These are phyloP conservation scores for Glebionis coronaria DNA, from an alignment of 129 eudicot species.

Conservation along the genomic window DNA sequence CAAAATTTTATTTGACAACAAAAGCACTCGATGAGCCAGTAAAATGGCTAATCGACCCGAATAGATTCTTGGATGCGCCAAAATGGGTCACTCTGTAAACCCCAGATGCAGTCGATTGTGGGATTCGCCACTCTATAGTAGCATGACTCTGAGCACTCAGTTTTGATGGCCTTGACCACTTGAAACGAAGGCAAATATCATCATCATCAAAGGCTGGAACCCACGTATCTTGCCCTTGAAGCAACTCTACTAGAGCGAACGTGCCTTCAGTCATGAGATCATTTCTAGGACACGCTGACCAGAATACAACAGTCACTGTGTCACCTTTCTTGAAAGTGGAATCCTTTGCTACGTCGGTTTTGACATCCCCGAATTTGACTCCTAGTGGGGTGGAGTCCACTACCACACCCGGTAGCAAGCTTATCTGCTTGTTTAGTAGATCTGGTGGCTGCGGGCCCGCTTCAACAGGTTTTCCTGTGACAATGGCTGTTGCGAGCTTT, in stretches of 20 bases:
- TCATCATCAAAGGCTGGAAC: conserved; percentile 86
- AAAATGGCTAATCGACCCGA: conserved; percentile 80
- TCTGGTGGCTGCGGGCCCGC: conserved; percentile 96
- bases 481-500: conserved; percentile 74
- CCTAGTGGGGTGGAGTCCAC: conserved; percentile 77
- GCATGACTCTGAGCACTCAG: conserved; percentile 77
- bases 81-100: conserved; percentile 86
- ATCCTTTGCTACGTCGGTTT: conserved; percentile 53
- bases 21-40: conserved; percentile 86
- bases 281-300: conserved; percentile 93
- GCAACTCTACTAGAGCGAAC: conserved; percentile 80
- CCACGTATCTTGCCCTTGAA: conserved; percentile 71
- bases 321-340: conserved; percentile 74
- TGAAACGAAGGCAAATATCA: conserved; percentile 90
- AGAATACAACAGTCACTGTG: conserved; percentile 58
- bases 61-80: conserved; percentile 81
- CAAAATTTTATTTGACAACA: conserved; percentile 50
- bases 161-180: conserved; percentile 86
- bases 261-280: conserved; percentile 99
- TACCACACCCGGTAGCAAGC: conserved; percentile 77
- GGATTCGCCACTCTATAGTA: conserved; percentile 89
- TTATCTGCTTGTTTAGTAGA: conserved; percentile 72
- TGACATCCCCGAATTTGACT: conserved; percentile 68
- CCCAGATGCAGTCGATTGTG: conserved; percentile 58
- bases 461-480: conserved; percentile 49